A percentile compares a stretch with the other conserved stretches of the same genome.
These are phyloP conservation scores for Corylus avellana DNA, from an alignment of 306 rosid species.

Conservation along the genomic window DNA sequence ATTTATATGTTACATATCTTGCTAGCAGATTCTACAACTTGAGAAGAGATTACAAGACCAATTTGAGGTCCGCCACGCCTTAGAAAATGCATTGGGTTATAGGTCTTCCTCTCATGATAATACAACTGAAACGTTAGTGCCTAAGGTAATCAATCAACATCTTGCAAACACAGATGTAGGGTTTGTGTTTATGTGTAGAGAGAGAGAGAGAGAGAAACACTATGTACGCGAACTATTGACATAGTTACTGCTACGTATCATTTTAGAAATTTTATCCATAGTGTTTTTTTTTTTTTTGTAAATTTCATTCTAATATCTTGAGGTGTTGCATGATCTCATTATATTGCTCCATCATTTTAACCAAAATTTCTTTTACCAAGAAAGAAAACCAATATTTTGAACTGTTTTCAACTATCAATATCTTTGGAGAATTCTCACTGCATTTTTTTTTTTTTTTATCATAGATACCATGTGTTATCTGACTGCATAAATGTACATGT, in stretches of 20 bases:
- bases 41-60: conserved; percentile 86
- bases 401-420: not conserved
- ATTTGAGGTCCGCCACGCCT: conserved; percentile 66
- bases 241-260: not conserved
- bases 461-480: not conserved
- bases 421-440: not conserved
- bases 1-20: conserved; percentile 7
- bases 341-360: not conserved
- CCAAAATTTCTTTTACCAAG: not conserved
- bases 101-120: conserved; percentile 50
- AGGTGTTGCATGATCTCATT: not conserved
- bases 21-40: conserved; percentile 73
- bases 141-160: conserved; percentile 59
- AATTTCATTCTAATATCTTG: not conserved
- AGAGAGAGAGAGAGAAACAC: not conserved
- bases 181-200: not conserved
- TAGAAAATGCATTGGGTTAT: conserved; percentile 80
- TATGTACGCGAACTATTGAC: not conserved
- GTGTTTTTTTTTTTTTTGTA: not conserved
- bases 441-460: not conserved
- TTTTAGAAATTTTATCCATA: not conserved
- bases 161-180: conserved; percentile 2
- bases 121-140: conserved; percentile 44
- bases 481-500: not conserved
- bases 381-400: not conserved